These are phyloP conservation scores for Metschnikowia proteae DNA, from an alignment of 805 yeast species.

Conservation along the genomic window DNA sequence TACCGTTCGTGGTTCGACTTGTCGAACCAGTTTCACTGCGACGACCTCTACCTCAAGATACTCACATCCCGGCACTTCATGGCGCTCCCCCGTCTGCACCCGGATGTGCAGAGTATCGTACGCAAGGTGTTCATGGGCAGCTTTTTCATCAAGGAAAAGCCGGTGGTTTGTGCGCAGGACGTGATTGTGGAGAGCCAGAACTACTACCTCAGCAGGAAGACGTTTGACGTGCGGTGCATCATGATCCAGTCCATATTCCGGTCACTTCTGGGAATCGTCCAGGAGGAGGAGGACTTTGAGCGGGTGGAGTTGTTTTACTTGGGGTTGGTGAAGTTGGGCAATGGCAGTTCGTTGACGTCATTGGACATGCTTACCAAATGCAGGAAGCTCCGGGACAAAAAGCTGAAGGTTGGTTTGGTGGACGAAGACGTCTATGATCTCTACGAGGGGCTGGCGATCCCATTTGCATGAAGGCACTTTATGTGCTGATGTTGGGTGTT, in stretches of 20 bases:
- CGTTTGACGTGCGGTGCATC: constrained; percentile 30
- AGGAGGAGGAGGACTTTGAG: constrained; percentile 26
- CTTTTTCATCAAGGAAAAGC: constrained; percentile 24
- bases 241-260: constrained; percentile 33
- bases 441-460: constrained; percentile 14
- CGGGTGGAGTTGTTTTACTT: constrained; percentile 28
- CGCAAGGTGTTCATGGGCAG: constrained; percentile 19
- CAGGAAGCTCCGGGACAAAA: constrained; percentile 6
- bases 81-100: constrained; percentile 21
- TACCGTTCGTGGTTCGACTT: constrained; percentile 18
- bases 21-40: constrained; percentile 14
- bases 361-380: constrained; percentile 15
- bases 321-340: constrained; percentile 31
- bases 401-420: background rate
- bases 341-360: constrained; percentile 31
- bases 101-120: constrained; percentile 24
- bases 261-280: constrained; percentile 19
- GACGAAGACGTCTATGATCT: constrained; percentile 17
- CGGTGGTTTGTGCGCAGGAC: constrained; percentile 7
- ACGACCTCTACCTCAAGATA: constrained; percentile 11
- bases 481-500: no score
- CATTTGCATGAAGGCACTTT: constrained; percentile 11
- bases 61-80: constrained; percentile 13
- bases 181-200: constrained; percentile 25
- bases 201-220: constrained; percentile 22